phyloP scores from a whole-genome alignment of 352 stramenopile species.

The Blastocystis hominis region DNA sequence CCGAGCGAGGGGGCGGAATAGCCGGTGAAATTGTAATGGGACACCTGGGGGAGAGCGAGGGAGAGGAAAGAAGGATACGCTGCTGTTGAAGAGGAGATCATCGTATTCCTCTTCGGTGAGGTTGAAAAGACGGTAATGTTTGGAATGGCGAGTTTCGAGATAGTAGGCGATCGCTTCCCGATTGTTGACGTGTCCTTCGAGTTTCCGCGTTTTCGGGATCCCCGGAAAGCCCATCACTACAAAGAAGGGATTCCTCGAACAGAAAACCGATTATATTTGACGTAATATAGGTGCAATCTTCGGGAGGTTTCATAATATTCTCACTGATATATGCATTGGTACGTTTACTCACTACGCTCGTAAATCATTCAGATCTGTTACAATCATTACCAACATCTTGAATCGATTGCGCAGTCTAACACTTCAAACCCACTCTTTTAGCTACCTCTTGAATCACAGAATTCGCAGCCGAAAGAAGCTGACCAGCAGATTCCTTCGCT shows the following conservation, averaged over 20 bases:
- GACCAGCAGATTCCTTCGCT: conserved; percentile 29
- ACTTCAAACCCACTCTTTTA: neutral
- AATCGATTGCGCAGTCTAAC: conserved; percentile 44
- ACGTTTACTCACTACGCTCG: neutral
- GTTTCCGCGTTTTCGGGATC: neutral
- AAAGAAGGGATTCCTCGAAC: neutral
- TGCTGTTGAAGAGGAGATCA: neutral
- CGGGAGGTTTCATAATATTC: conserved; percentile 4
- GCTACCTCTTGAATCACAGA: conserved; percentile 9
- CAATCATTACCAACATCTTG: neutral
- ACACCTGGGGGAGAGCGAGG: neutral
- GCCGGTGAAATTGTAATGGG: conserved; percentile 35
- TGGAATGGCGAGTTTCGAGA: neutral
- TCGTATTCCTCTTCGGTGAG: conserved; percentile 25
- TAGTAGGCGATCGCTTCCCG: conserved; percentile 13
- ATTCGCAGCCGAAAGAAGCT: neutral
- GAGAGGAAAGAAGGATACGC: neutral
- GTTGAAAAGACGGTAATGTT: conserved; percentile 40
- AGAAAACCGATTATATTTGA: conserved; percentile 18
- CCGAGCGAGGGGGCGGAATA: neutral
- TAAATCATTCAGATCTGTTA: neutral
- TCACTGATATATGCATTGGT: conserved; percentile 45
- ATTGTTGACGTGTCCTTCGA: neutral
- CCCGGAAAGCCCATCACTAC: conserved; percentile 31
- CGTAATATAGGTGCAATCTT: conserved; percentile 40